phyloP scores from a whole-genome alignment of 176 grass and related monocot genomes.

The maize (Zea mays) region DNA sequence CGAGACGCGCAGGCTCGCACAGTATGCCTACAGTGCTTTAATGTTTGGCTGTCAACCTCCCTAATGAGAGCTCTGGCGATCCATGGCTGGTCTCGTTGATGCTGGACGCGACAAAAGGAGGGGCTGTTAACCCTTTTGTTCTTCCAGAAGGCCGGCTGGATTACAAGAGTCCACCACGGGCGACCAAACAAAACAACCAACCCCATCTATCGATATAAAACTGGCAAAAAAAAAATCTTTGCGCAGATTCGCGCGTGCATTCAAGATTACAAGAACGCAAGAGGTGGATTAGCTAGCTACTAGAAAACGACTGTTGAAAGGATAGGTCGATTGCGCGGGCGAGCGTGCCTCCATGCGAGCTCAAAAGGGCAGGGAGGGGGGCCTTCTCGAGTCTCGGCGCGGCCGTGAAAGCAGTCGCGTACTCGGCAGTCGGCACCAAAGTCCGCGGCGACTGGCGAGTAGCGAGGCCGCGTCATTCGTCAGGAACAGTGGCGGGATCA shows the following conservation, averaged over 20 bases:
- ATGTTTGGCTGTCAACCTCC: background rate
- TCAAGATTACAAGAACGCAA: background rate
- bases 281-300: background rate
- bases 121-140: background rate
- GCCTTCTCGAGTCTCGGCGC: background rate
- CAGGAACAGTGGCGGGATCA: background rate
- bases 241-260: slow-evolving; percentile 12
- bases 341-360: background rate
- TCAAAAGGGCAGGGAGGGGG: background rate
- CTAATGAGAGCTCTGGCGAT: background rate
- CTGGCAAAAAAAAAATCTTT: background rate
- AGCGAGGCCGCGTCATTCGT: background rate
- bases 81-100: background rate
- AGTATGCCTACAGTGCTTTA: background rate
- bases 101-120: background rate
- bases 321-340: background rate
- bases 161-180: background rate
- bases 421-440: background rate
- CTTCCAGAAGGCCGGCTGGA: background rate
- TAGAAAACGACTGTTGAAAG: background rate
- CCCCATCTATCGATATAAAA: background rate
- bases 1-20: no score
- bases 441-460: background rate
- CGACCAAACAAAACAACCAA: slow-evolving; percentile 9
- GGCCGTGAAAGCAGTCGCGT: slow-evolving; percentile 12